Conservation (phyloP, 179 eudicot genomes). For the Pouteria campechiana region DNA sequence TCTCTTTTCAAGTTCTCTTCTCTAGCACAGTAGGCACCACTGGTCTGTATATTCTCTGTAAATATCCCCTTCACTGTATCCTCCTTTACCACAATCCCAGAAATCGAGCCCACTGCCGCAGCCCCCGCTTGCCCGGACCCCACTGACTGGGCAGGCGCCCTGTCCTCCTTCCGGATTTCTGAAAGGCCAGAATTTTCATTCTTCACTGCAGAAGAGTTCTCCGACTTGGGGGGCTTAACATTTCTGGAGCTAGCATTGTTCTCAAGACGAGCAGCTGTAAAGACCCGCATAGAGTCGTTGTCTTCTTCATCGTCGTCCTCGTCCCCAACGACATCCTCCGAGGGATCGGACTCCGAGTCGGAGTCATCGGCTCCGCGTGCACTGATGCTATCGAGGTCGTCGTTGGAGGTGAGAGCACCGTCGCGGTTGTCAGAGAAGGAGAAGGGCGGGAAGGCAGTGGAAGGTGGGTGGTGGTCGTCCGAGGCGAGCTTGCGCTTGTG, state of each 20-base stretch:
- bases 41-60: conserved; percentile 80
- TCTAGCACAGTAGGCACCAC: conserved; percentile 92
- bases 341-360: conserved; percentile 51
- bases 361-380: conserved; percentile 53
- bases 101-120: conserved; percentile 7
- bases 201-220: conserved; percentile 42
- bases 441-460: conserved; percentile 32
- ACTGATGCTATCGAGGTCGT: conserved; percentile 64
- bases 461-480: conserved; percentile 49
- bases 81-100: conserved; percentile 53
- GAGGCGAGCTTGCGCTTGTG: conserved; percentile 53
- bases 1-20: conserved; percentile 87
- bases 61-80: conserved; percentile 58
- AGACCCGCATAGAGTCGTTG: conserved; percentile 60
- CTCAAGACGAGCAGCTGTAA: conserved; percentile 71
- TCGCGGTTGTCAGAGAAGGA: conserved; percentile 64
- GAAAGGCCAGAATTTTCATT: conserved; percentile 54
- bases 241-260: conserved; percentile 15
- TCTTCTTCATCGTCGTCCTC: conserved; percentile 62
- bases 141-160: conserved; percentile 9
- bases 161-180: conserved; percentile 43
- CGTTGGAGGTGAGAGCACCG: conserved; percentile 49
- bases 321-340: conserved; percentile 56
- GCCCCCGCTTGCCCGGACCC: conserved; percentile 2
- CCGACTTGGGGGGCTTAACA: conserved; percentile 44